phyloP scores from a whole-genome alignment of 176 grass and related monocot species.

The Luzula sylvatica region DNA sequence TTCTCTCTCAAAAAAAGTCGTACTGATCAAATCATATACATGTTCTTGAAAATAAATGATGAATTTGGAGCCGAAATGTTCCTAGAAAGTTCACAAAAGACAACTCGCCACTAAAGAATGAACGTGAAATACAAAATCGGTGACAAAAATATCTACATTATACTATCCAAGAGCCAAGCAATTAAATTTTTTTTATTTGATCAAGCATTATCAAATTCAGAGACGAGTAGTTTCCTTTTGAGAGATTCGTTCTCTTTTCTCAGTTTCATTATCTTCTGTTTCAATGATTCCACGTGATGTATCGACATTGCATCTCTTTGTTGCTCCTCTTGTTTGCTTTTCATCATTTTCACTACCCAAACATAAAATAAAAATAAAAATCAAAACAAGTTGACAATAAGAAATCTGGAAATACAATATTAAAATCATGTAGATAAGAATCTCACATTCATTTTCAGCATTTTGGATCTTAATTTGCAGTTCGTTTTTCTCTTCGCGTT shows the following conservation, averaged over 20 bases:
- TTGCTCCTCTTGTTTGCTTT: constrained; percentile 63
- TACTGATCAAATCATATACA: no score
- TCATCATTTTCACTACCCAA: constrained; percentile 40
- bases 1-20: no score
- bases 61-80: no score
- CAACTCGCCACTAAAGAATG: no score
- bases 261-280: constrained; percentile 92
- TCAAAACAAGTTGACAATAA: neutral
- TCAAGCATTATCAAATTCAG: constrained; percentile 32
- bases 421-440: neutral
- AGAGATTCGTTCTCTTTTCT: constrained; percentile 80
- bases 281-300: constrained; percentile 66
- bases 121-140: no score
- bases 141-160: no score
- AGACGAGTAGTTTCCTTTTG: constrained; percentile 53
- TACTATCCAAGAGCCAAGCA: no score
- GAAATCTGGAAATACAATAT: neutral
- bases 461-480: constrained; percentile 53
- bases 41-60: no score
- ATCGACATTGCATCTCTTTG: constrained; percentile 52
- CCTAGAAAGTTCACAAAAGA: no score
- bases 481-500: constrained; percentile 74
- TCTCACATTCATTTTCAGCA: constrained; percentile 71
- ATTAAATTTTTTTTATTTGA: no score
- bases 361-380: constrained; percentile 1